Evolutionary conservation across 495 filamentous ascomycete genomes (phyloP).

Genomic region (Penicillium flavigenum): DNA sequence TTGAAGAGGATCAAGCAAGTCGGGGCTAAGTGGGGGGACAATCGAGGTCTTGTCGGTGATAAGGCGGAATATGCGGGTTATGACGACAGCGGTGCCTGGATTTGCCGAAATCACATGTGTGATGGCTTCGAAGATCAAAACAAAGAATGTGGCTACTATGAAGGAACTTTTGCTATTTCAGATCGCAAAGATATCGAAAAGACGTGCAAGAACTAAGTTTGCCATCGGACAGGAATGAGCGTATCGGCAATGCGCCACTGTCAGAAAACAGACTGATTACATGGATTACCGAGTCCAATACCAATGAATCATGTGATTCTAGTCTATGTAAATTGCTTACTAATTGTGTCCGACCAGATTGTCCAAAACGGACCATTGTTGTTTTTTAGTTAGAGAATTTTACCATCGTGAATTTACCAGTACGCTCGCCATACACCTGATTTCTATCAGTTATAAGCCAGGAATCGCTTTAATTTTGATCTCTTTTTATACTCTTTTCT

Average conservation of each 20-base stretch:
- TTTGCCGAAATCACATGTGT: conserved; percentile 5
- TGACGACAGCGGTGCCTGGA: conserved; percentile 18
- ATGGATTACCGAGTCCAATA: no score
- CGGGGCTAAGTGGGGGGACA: conserved; percentile 3
- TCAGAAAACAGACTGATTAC: no score
- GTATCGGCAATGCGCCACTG: not conserved
- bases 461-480: no score
- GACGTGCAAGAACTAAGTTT: not conserved
- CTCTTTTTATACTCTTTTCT: no score
- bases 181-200: not conserved
- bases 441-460: no score
- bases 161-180: not conserved
- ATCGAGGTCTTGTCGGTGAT: conserved; percentile 3
- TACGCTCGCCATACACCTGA: no score
- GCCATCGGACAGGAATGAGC: not conserved
- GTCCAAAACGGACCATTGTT: no score
- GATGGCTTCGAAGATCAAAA: not conserved
- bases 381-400: no score
- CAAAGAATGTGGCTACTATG: not conserved
- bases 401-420: no score
- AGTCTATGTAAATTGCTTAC: no score
- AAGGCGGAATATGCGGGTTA: conserved; percentile 7
- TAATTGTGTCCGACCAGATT: no score
- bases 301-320: no score
- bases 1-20: not conserved